Base-by-base conservation (phyloP, 2,329 filamentous ascomycete genomes). In the Alternaria sp. region DNA sequence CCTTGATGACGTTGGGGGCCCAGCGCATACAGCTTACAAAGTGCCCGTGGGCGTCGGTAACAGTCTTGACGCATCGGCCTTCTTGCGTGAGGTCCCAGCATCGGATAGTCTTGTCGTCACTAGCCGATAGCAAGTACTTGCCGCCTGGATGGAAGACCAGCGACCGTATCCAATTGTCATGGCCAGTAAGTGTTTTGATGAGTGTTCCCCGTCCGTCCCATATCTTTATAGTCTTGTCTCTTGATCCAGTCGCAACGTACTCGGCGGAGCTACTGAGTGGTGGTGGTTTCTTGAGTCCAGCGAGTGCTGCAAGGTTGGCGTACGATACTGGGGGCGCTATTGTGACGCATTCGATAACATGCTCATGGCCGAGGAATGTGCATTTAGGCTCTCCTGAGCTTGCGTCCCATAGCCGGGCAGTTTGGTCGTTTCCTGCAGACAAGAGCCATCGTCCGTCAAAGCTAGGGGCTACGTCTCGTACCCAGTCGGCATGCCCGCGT, bases 11-110 rank as follows among this genome's bases (percentile, higher is more conserved):
- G 43, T 88, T 88, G 0, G 94, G 94, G 2, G 94, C 95, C 94
- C 95, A 98, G 65, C 93, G 84, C 73, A 97, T 85, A 75, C 92
- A 95, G 64, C 88, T 94, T 54, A 97, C 88, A 74, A 98, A 97
- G 76, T 94, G 93, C 5, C 87, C 89, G 76, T 97, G 94, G 0
- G 89, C 89, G 66, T 93, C 92, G 41, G 86, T 85, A 15, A 98
- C 83, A 1, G 89, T 90, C 80, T 95, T 95, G 70, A 97, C 93
- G 72, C 93, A 95, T 75, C 94, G 94, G 45, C 92, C 93, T 78
- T 97, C 94, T 77, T 98, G 95, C 25, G 87, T 87, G 25, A 98
- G 83, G 82, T 98, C 95, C 95, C 95, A 98, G 83, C 94, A 97
- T 59, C 94, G 87, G 63, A 98, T 85, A 5, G 93, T 94, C 83